These are phyloP conservation scores for Plasmodium inui DNA, from an alignment of 169 alveolate species.

Conservation along the genomic window DNA sequence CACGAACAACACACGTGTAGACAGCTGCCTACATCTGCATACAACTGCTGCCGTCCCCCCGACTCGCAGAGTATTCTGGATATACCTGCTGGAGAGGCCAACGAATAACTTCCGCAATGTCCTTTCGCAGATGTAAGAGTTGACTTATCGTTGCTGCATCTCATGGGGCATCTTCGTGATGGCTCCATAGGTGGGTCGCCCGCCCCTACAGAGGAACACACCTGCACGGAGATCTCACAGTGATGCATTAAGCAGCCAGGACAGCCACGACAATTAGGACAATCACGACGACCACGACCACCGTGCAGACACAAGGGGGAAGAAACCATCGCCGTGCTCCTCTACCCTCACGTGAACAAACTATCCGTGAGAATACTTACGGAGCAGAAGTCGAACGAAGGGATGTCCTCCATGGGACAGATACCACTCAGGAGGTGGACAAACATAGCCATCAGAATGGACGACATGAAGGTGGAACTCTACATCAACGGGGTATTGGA, in stretches of 20 bases:
- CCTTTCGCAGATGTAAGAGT: slow-evolving; percentile 45
- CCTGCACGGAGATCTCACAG: neutral
- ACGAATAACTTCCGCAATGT: slow-evolving; percentile 62
- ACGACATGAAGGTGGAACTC: neutral
- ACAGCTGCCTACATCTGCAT: neutral
- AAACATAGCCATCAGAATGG: slow-evolving; percentile 25
- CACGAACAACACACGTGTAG: neutral
- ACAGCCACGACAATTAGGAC: too few species aligned
- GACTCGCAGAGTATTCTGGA: slow-evolving; percentile 43
- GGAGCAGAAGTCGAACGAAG: slow-evolving; percentile 32
- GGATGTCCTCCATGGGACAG: slow-evolving; percentile 47
- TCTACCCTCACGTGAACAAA: slow-evolving; percentile 35
- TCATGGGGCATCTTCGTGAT: neutral
- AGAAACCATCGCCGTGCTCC: slow-evolving; percentile 32
- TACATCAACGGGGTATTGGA: slow-evolving; percentile 49
- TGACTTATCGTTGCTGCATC: neutral
- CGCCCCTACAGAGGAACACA: neutral
- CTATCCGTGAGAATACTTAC: slow-evolving; percentile 20
- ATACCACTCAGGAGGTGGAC: slow-evolving; percentile 68
- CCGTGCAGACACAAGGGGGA: slow-evolving; percentile 22
- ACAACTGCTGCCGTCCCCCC: neutral
- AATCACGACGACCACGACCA: neutral
- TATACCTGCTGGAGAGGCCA: slow-evolving; percentile 43
- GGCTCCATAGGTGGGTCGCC: neutral
- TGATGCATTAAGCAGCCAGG: neutral